A percentile compares a stretch with the other conserved stretches of the same genome.
Evolutionary conservation across 2,329 filamentous ascomycete species (phyloP).

Genomic region (Thermothelomyces thermophilus): DNA sequence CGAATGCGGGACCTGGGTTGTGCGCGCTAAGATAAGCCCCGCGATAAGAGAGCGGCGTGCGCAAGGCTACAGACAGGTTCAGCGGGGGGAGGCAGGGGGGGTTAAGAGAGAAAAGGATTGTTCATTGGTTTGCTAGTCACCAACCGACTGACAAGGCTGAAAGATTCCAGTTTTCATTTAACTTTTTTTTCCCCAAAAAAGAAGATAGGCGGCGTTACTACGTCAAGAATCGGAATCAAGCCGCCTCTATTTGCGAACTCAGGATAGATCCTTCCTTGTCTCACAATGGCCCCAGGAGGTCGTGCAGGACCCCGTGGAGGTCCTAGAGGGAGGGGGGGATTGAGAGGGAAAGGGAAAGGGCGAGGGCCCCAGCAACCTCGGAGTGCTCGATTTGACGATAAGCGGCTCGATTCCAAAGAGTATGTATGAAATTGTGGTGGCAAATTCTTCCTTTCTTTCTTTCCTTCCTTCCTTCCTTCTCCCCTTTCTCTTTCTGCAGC

Average conservation of each 20-base stretch:
- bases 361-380: slow-evolving; percentile 13
- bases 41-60: slow-evolving; percentile 31
- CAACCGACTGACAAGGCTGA: slow-evolving; percentile 32
- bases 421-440: slow-evolving; percentile 25
- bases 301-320: slow-evolving; percentile 23
- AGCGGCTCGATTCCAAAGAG: slow-evolving; percentile 41
- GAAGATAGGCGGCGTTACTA: no score
- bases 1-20: slow-evolving; percentile 40
- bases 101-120: slow-evolving; percentile 1
- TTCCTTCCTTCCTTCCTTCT: no score
- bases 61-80: slow-evolving; percentile 16
- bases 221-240: not conserved
- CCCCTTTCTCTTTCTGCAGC: no score
- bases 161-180: slow-evolving; percentile 22
- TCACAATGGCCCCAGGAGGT: slow-evolving; percentile 29
- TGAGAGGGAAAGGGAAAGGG: slow-evolving; percentile 25
- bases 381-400: slow-evolving; percentile 38
- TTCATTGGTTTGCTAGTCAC: slow-evolving; percentile 6
- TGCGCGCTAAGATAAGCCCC: slow-evolving; percentile 49
- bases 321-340: slow-evolving; percentile 22
- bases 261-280: not conserved
- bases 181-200: slow-evolving; percentile 30
- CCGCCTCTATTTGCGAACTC: not conserved
- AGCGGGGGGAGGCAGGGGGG: not conserved
- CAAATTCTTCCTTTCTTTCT: no score